Conservation (phyloP, 192 early-diverging fungal species). For the Backusella liffmaniae region DNA sequence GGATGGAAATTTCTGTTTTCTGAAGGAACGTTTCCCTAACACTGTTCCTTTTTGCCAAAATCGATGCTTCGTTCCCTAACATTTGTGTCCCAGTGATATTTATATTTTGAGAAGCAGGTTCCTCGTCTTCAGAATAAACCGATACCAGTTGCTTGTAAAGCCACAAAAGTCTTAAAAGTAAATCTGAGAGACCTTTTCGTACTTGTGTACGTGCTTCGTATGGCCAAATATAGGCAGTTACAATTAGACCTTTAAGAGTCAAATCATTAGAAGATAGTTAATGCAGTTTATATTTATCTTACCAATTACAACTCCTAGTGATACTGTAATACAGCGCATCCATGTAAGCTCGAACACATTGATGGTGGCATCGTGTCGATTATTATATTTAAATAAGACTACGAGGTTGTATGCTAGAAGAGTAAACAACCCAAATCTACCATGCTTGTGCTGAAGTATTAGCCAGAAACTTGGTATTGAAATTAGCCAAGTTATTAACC, state of each 20-base stretch:
- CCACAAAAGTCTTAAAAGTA: slow-evolving; percentile 64
- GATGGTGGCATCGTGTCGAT: slow-evolving; percentile 53
- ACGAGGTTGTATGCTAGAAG: slow-evolving; percentile 76
- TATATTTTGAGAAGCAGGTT: slow-evolving; percentile 8
- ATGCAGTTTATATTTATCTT: neutral
- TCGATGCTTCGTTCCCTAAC: neutral
- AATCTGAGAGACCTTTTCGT: slow-evolving; percentile 67
- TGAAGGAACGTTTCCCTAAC: slow-evolving; percentile 29
- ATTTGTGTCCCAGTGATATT: slow-evolving; percentile 21
- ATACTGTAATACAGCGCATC: slow-evolving; percentile 62
- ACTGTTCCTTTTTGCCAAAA: neutral
- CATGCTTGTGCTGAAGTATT: slow-evolving; percentile 58
- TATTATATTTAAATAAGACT: slow-evolving; percentile 68
- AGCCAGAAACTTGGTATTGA: slow-evolving; percentile 62
- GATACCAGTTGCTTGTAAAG: slow-evolving; percentile 66
- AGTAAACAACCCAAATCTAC: slow-evolving; percentile 69
- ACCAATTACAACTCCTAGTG: slow-evolving; percentile 66
- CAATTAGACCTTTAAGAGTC: slow-evolving; percentile 11
- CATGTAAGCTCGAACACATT: slow-evolving; percentile 53
- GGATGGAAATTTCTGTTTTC: slow-evolving; percentile 66
- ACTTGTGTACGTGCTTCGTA: slow-evolving; percentile 76
- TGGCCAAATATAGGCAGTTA: slow-evolving; percentile 76
- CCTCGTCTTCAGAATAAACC: slow-evolving; percentile 38
- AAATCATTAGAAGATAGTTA: neutral
- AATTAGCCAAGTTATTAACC: slow-evolving; percentile 54